Evolutionary conservation across 768 basidiomycete species (phyloP), one percentile per base, ranked within the genome.

Genomic region (Tulasnella sp.): DNA sequence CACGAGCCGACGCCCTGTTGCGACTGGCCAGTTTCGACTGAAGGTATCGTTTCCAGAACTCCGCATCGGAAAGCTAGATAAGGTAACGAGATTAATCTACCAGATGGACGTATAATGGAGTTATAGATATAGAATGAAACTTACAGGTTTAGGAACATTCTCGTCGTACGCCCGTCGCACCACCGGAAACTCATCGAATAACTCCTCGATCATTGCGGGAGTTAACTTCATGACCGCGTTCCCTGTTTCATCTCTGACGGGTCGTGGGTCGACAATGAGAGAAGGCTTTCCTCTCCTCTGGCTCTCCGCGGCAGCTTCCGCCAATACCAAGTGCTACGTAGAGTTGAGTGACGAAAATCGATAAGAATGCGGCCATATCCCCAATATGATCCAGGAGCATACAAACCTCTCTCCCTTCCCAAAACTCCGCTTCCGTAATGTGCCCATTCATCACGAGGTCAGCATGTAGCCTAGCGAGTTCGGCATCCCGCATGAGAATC

Each of bases 11-110:
- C 9, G 95, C 95, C 16, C 95, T 89, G 79, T 98, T 94, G 1
- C 91, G 89, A 78, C 98, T 92, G 85, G 97, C 98, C 14, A 99
- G 84, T 77, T 91, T 95, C 35, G 94, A 96, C 77, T 93, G 91
- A 79, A 99, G 97, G 82, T 98, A 99, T 64, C 97, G 88, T 77
- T 88, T 90, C 97, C 97, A 99, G 78, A 99, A 99, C 77, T 92
- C 89, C 72, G 88, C 89, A 80, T 98, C 94, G 29, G 89, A 86
- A 63, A 98, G 84, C 94, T 98, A 78, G 29, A 74, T 14, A 41
- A 12, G 26, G 35, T 26, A 19, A 36, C 22, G 14, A n/a, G 8
- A 52, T 6, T 7, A 63, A 42, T 7, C 37, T n/a, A 17, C 14
- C 16, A 5, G n/a, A 64, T 5, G 74, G 35, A 44, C 5, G 5